A percentile compares a stretch with the other conserved stretches of the same genome.
phyloP scores from a whole-genome alignment of 2,329 filamentous ascomycete species.

The Aspergillus fumigatus region DNA sequence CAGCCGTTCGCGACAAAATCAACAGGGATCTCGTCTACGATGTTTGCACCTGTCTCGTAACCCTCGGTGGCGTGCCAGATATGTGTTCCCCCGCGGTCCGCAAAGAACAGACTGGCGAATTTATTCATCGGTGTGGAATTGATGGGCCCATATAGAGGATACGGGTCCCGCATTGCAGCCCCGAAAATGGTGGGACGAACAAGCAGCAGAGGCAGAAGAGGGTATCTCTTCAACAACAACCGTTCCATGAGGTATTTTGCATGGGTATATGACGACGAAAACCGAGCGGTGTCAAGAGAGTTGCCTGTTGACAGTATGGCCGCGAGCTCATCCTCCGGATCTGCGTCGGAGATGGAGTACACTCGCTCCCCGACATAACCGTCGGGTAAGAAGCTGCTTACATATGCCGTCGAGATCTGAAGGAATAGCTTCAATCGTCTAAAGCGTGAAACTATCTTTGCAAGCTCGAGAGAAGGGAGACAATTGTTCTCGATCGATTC shows the following conservation, averaged over 20 bases:
- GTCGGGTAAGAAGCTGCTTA: conserved; percentile 29
- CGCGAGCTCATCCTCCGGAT: conserved; percentile 25
- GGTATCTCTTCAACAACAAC: conserved; percentile 22
- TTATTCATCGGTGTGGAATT: conserved; percentile 29
- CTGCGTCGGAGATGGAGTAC: conserved; percentile 19
- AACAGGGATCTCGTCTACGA: conserved; percentile 30
- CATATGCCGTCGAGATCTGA: conserved; percentile 29
- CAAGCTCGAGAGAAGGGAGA: conserved; percentile 27
- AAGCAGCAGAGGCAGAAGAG: conserved; percentile 24
- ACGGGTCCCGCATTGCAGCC: conserved; percentile 25
- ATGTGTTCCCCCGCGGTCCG: conserved; percentile 22
- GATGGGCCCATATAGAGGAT: conserved; percentile 26
- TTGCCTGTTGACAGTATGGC: conserved; percentile 15
- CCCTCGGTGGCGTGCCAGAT: conserved; percentile 28
- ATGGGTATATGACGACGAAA: conserved; percentile 28
- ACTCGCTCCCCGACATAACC: conserved; percentile 24
- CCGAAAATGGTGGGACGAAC: conserved; percentile 30
- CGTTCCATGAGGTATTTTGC: conserved; percentile 31
- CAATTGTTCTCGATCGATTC: conserved; percentile 30
- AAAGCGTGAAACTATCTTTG: conserved; percentile 23
- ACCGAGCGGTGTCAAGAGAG: conserved; percentile 16
- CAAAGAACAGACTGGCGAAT: conserved; percentile 24
- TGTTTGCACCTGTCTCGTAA: conserved; percentile 24
- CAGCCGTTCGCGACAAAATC: conserved; percentile 31
- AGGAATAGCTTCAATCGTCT: conserved; percentile 24